A percentile compares a stretch with the other conserved stretches of the same genome.
Evolutionary conservation across 2,329 filamentous ascomycete species (phyloP).

Genomic region (Hypocrella siamensis): DNA sequence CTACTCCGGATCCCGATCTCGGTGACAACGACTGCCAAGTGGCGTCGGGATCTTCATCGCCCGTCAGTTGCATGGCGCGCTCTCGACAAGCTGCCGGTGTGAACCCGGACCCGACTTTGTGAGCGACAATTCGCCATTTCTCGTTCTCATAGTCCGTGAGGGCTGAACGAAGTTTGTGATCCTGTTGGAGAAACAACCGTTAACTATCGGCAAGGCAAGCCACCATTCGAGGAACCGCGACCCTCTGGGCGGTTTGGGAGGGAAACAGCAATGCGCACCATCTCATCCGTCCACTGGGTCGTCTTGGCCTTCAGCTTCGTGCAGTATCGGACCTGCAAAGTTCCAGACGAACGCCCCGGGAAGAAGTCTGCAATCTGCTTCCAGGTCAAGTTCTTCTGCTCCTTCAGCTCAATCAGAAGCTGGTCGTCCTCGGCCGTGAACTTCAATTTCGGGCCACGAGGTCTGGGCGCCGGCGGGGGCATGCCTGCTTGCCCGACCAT

Average conservation of each 20-base stretch:
- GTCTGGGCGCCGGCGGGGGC: slow-evolving; percentile 66
- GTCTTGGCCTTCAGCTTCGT: slow-evolving; percentile 91
- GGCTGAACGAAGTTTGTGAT: slow-evolving; percentile 60
- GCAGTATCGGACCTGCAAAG: slow-evolving; percentile 85
- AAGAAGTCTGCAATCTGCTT: slow-evolving; percentile 97
- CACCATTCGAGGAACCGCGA: no score
- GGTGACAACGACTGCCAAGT: slow-evolving; percentile 43
- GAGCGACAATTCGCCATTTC: slow-evolving; percentile 82
- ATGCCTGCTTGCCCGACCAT: slow-evolving; percentile 78
- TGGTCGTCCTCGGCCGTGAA: slow-evolving; percentile 89
- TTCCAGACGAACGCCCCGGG: slow-evolving; percentile 76
- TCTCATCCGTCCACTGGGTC: slow-evolving; percentile 85
- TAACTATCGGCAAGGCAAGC: no score
- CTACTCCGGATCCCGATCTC: slow-evolving; percentile 15
- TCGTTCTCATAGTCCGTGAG: slow-evolving; percentile 80
- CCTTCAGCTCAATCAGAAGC: slow-evolving; percentile 76
- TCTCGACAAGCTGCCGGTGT: slow-evolving; percentile 78
- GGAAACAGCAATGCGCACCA: slow-evolving; percentile 40
- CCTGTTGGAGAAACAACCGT: no score
- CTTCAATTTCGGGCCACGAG: slow-evolving; percentile 79
- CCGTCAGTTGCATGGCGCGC: slow-evolving; percentile 49
- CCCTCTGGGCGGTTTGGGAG: no score
- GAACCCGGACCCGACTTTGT: slow-evolving; percentile 81
- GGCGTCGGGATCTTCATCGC: slow-evolving; percentile 23
- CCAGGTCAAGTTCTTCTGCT: slow-evolving; percentile 90